These are phyloP conservation scores for Arabidopsis thaliana DNA, from an alignment of 345 rosid species.

Conservation along the genomic window DNA sequence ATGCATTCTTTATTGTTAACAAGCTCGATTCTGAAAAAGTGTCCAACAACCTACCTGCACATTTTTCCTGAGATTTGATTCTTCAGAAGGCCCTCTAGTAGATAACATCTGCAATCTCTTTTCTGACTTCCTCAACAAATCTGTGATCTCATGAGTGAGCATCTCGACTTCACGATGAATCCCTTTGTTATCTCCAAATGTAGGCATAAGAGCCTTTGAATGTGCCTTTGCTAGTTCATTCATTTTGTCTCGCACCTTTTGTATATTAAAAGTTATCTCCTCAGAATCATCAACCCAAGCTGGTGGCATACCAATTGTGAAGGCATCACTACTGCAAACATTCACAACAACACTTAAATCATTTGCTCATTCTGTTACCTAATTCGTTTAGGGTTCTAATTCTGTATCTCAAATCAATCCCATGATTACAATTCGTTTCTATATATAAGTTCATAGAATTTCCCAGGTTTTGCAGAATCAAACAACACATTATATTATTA, in stretches of 20 bases:
- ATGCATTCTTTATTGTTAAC: background rate
- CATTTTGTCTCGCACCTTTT: constrained; percentile 70
- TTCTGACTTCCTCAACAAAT: constrained; percentile 73
- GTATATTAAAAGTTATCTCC: constrained; percentile 75
- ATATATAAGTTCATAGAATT: background rate
- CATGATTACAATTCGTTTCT: no score
- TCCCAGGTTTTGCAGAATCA: background rate
- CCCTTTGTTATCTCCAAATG: constrained; percentile 87
- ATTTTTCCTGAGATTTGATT: constrained; percentile 80
- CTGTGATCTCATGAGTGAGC: constrained; percentile 74
- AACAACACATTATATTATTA: background rate
- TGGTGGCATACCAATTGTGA: constrained; percentile 81
- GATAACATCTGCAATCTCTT: constrained; percentile 68
- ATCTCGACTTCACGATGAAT: constrained; percentile 72
- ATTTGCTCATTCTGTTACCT: no score
- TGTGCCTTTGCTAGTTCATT: constrained; percentile 77
- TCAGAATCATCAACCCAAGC: constrained; percentile 90
- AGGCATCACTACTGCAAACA: constrained; percentile 67
- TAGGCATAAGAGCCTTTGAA: constrained; percentile 89
- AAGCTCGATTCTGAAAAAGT: background rate
- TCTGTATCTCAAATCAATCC: no score
- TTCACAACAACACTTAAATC: constrained; percentile 10
- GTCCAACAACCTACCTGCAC: constrained; percentile 73
- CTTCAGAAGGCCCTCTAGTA: constrained; percentile 72
- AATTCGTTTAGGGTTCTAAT: no score